Base-by-base conservation (phyloP, 129 eudicot species). In the Heracleum sosnowskyi region DNA sequence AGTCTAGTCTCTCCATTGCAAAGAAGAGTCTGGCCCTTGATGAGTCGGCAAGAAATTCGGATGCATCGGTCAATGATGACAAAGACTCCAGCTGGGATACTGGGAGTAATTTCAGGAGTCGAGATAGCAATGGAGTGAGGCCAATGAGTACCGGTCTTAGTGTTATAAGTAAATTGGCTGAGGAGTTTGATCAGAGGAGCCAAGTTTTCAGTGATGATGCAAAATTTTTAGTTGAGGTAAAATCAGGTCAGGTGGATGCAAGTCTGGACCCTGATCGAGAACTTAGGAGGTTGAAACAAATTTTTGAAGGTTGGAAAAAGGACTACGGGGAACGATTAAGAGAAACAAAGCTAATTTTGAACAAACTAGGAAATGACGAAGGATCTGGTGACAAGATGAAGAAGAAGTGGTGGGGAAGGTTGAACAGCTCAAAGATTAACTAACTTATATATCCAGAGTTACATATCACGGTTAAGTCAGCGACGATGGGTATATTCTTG, bases 271-370 rank as follows among this genome's bases (percentile, higher is more conserved):
- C 98, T 29, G 95, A 93, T 41, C 86, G 83, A 1, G 98, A 93
- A 81, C 88, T 93, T 2, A 69, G 92, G 35, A 84, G 92, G 81
- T 78, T 93, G 80, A 93, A 91, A 74, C 91, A 81, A 80, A 85
- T 86, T 86, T 93, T 89, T 82, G 98, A 93, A 74, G 84, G 89
- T 11, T 93, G 98, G 98, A 93, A 93, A 88, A 93, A 93, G 75
- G 98, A 93, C 75, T 93, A 87, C 44, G 95, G 86, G 35, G 78
- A 86, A 5, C 85, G 95, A 74, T 40, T 93, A 63, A 84, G 97
- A 84, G 98, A 93, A 70, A 91, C 98, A 31, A 91, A 91, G 78
- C 87, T 89, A 62, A 91, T 91, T 40, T 83, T 93, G 79, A 76
- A 87, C 82, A 93, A 89, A 82, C 76, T 93, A 31, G 86, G 93